phyloP scores from a whole-genome alignment of 257 asterid genomes.

The Solanum clarkiae region DNA sequence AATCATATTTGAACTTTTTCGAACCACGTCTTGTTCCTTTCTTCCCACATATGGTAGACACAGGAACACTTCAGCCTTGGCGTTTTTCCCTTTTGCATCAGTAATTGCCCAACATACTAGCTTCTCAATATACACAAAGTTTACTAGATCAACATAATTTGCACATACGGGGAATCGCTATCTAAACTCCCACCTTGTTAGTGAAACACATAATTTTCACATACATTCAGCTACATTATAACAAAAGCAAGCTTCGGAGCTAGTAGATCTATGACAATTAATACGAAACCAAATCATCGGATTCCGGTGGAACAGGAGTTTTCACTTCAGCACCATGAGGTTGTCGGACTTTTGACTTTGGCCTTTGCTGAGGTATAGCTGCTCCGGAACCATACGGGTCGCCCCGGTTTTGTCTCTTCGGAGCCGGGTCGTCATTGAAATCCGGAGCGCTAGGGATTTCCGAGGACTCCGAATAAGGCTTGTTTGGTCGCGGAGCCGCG shows the following conservation, averaged over 20 bases:
- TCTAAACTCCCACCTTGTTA: too few relatives aligned
- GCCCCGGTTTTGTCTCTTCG: neutral
- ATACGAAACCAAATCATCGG: neutral
- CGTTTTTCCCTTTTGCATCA: too few relatives aligned
- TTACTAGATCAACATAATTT: too few relatives aligned
- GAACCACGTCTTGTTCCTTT: too few relatives aligned
- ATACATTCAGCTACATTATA: neutral
- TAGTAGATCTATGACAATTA: neutral
- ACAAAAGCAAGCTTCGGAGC: neutral
- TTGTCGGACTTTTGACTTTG: neutral
- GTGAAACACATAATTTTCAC: too few relatives aligned
- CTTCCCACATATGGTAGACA: too few relatives aligned
- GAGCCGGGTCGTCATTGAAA: neutral
- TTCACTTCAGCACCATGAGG: slow-evolving; percentile 6
- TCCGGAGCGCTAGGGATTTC: neutral
- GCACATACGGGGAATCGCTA: too few relatives aligned
- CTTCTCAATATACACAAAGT: too few relatives aligned
- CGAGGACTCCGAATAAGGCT: neutral
- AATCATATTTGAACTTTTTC: too few relatives aligned
- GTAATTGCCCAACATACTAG: too few relatives aligned
- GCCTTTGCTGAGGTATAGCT: neutral
- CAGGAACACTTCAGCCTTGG: too few relatives aligned
- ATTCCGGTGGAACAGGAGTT: neutral
- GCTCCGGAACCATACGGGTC: neutral
- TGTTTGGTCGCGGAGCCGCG: neutral